Evolutionary conservation across 2,329 filamentous ascomycete species (phyloP).

Genomic region (Metarhizium rileyi): DNA sequence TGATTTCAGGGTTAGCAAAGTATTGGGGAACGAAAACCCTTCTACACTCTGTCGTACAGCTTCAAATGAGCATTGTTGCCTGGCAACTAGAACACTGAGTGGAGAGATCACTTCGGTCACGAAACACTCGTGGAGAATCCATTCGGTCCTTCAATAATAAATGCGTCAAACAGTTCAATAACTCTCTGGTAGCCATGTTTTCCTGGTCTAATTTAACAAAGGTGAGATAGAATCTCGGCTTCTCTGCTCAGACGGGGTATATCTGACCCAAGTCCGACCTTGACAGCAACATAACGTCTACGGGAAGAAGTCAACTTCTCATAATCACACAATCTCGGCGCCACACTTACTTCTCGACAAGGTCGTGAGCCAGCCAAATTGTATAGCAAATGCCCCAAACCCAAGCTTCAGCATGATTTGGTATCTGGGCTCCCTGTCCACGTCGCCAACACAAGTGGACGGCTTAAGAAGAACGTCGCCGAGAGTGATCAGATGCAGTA

Average conservation of each 20-base stretch:
- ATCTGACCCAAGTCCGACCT: conserved; percentile 2
- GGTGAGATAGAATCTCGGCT: not conserved
- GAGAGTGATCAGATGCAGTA: conserved; percentile 5
- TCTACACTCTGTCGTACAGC: conserved; percentile 1
- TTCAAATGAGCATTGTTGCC: not conserved
- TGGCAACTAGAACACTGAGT: not conserved
- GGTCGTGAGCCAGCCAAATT: conserved; percentile 6
- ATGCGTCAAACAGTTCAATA: conserved; percentile 3
- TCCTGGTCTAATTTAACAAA: not conserved
- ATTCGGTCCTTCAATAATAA: conserved; percentile 6
- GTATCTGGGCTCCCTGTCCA: conserved; percentile 2
- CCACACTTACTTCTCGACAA: conserved; percentile 2
- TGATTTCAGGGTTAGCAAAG: not conserved
- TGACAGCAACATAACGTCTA: conserved; percentile 5
- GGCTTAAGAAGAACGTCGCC: conserved; percentile 6
- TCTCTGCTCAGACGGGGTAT: not conserved
- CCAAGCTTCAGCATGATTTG: conserved; percentile 7
- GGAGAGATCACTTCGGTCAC: conserved; percentile 6
- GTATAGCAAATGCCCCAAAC: conserved; percentile 5
- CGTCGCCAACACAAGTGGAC: conserved; percentile 2
- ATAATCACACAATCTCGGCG: not conserved
- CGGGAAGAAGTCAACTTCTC: not conserved
- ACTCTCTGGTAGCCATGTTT: not conserved
- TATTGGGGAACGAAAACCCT: conserved; percentile 1
- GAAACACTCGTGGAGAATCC: conserved; percentile 7